Evolutionary conservation across 768 basidiomycete species (phyloP), one percentile per base, ranked within the genome.

Genomic region (Strobilomyces dryophilus): DNA sequence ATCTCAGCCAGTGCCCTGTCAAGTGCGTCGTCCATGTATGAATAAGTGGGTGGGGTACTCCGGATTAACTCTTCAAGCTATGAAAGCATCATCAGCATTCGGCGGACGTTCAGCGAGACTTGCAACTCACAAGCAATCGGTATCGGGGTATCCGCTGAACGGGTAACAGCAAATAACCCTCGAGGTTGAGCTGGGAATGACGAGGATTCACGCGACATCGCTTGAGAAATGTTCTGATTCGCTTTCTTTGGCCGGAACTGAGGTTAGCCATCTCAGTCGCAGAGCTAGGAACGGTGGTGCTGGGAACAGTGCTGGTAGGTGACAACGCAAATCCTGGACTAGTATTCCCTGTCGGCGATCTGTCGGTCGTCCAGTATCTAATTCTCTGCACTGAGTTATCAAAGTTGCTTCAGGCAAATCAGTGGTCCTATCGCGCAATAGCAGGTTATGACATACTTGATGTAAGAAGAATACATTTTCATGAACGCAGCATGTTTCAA

Each of bases 111-210:
- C 36, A 53, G 24, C 17, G 54, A 54, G 34, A 54, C 53, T 41
- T 32, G 53, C 27, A n/a, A 76, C 85, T 68, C 63, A 97, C 92
- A 61, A 99, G 76, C 53, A 99, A 73, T 54, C 90, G 84, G 74
- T 99, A 99, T n/a, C 97, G 85, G 14, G 97, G 97, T 64, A 99
- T 90, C 49, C 97, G 84, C 67, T 99, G 97, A 14, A 99, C 88
- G 35, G 97, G 97, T 42, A 98, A 80, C 8, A 99, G 78, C 20
- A 99, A 73, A 66, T 98, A 98, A 4, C 89, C 90, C 72, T 98
- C 94, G 59, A 98, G 71, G 65, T 93, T 95, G 37, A 98, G 80
- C 64, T 98, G 95, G 9, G 91, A 92, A 66, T 98, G 95, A 27
- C 85, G 79, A 2, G 94, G 94, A 58, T 92, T 89, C 61, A 90